Conservation (phyloP, 768 basidiomycete genomes). For the Auriscalpium orientale region DNA sequence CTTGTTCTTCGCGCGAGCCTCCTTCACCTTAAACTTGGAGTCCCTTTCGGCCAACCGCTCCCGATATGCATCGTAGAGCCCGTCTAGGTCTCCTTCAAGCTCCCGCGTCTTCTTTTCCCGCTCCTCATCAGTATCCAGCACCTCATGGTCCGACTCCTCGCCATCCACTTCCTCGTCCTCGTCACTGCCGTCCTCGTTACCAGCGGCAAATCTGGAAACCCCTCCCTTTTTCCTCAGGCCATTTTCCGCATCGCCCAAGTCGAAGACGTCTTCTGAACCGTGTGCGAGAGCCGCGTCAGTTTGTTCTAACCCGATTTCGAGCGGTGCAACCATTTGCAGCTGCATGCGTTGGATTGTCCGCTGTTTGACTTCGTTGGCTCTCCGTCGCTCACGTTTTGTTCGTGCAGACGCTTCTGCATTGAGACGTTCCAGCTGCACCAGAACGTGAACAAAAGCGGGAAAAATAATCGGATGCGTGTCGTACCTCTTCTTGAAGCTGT, state of each 20-base stretch:
- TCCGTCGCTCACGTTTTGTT: conserved; percentile 72
- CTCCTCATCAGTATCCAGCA: conserved; percentile 63
- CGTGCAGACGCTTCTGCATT: conserved; percentile 70
- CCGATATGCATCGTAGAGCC: conserved; percentile 82
- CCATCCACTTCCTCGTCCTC: conserved; percentile 28
- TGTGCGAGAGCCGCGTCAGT: conserved; percentile 62
- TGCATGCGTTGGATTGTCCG: conserved; percentile 93
- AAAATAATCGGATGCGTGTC: conserved; percentile 9
- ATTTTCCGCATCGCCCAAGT: conserved; percentile 59
- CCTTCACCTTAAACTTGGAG: conserved; percentile 78
- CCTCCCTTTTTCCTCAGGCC: conserved; percentile 33
- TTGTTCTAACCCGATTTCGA: conserved; percentile 89
- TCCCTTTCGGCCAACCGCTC: conserved; percentile 75
- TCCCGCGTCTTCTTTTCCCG: conserved; percentile 46
- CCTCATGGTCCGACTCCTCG: conserved; percentile 36
- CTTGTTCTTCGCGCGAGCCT: conserved; percentile 65
- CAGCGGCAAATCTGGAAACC: conserved; percentile 19
- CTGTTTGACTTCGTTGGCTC: conserved; percentile 81
- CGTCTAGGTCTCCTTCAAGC: conserved; percentile 85
- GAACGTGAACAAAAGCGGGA: conserved; percentile 7
- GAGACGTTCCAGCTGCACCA: conserved; percentile 67
- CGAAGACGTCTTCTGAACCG: conserved; percentile 85
- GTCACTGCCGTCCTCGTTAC: conserved; percentile 34
- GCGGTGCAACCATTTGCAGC: conserved; percentile 94
- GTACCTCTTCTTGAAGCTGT: conserved; percentile 82